Base-by-base conservation (phyloP, 2,329 filamentous ascomycete species). In the Fusarium poae region DNA sequence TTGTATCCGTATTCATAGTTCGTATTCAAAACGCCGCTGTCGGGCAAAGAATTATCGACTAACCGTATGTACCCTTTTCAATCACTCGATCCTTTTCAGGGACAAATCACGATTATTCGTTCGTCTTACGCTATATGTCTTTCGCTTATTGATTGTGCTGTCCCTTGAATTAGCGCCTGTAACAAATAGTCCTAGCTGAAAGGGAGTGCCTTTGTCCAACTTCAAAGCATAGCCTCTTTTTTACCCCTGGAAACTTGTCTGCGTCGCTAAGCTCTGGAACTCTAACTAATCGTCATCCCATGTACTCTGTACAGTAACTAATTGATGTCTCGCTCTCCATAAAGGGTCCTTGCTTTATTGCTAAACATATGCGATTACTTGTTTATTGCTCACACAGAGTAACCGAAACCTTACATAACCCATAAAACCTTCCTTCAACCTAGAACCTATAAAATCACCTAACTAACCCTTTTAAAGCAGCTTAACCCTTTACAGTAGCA, bases 1-100 rank as follows among this genome's bases (percentile, higher is more conserved):
- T 34, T 58, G 27, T 59, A 54, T 54, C 43, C 35, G 37, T 69
- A 44, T 58, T 20, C 40, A 51, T 64, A 67, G 39, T 43, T 67
- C 63, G 52, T 67, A 59, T 64, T 49, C 50, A 52, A 15, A 50
- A 48, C 52, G 46, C 63, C 43, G 48, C 32, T 44, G 25, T 45
- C 12, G 43, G 29, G 49, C 39, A 37, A 34, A 46, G 23, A 53
- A 23, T 43, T 23, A 48, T 58, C 20, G 35, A 51, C 20, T 34
- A 53, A 42, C 50, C 37, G 21, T 29, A 18, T 30, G 32, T 51
- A 25, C 35, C 29, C n/a, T 57, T 40, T 37, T 32, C 11, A 37
- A 23, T 12, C 9, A 30, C 27, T 25, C 40, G 29, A 32, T 43
- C 61, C 42, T 40, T 44, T 44, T 13, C 8, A 18, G 18, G 21